phyloP scores from a whole-genome alignment of 345 rosid genomes.

The Kandelia obovata region DNA sequence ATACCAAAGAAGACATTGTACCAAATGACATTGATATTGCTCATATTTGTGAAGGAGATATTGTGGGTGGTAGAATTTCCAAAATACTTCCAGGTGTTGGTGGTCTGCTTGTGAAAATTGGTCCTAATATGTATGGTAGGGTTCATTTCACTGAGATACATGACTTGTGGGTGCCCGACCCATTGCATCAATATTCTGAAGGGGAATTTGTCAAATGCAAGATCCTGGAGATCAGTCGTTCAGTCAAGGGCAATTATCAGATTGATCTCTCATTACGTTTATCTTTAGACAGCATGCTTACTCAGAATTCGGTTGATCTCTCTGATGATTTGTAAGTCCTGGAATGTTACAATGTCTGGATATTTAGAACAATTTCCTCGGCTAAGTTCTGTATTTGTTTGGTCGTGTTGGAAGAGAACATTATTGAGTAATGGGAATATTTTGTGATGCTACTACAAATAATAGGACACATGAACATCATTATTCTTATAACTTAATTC shows the following conservation, averaged over 20 bases:
- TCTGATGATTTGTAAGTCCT: conserved; percentile 46
- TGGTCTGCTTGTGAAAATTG: conserved; percentile 84
- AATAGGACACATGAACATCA: too few species aligned
- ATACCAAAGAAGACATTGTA: conserved; percentile 25
- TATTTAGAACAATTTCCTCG: background rate
- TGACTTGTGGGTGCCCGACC: conserved; percentile 66
- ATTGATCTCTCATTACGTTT: conserved; percentile 70
- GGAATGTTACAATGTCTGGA: background rate
- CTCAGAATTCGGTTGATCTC: conserved; percentile 34
- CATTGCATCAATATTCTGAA: conserved; percentile 62
- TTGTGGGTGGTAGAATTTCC: conserved; percentile 81
- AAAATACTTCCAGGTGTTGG: conserved; percentile 69
- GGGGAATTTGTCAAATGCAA: conserved; percentile 92
- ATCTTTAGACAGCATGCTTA: conserved; percentile 56
- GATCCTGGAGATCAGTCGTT: conserved; percentile 69
- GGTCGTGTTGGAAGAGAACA: background rate
- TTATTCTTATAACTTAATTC: background rate
- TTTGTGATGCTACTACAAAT: too few species aligned
- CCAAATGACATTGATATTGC: conserved; percentile 35
- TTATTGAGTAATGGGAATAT: background rate
- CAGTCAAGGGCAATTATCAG: conserved; percentile 59
- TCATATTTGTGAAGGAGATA: conserved; percentile 71
- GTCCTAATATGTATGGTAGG: conserved; percentile 71
- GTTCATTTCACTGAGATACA: conserved; percentile 85
- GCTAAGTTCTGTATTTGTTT: background rate